Percentiles rank a stretch among this genome's conserved stretches.
Conservation (phyloP, 495 filamentous ascomycete genomes). For the Podospora sp. region DNA sequence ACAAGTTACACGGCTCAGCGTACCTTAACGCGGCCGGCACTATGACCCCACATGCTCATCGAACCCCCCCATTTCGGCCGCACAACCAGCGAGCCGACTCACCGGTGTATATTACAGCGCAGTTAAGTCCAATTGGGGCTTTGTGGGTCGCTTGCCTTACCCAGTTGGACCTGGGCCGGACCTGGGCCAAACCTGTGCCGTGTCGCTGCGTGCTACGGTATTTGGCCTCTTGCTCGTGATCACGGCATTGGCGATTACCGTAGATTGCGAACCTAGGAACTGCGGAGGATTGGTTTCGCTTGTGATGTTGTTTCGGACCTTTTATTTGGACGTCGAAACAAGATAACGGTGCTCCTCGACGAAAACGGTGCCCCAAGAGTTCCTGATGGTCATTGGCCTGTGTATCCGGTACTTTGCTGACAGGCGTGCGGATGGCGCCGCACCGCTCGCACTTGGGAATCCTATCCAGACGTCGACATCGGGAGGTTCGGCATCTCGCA, state of each 20-base stretch:
- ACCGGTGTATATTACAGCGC: slow-evolving; percentile 15
- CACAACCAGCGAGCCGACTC: slow-evolving; percentile 2
- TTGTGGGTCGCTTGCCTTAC: not conserved
- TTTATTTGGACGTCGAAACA: not conserved
- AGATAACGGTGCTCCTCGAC: not conserved
- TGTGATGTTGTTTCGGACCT: not conserved
- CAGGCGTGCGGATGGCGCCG: not conserved
- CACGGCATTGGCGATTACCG: not conserved
- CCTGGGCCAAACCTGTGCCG: slow-evolving; percentile 4
- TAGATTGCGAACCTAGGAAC: not conserved
- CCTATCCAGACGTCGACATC: not conserved
- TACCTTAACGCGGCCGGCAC: slow-evolving; percentile 13
- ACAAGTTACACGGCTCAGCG: not conserved
- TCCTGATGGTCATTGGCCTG: not conserved
- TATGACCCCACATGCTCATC: slow-evolving; percentile 25
- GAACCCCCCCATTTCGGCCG: slow-evolving; percentile 18
- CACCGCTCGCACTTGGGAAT: not conserved
- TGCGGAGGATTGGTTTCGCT: not conserved
- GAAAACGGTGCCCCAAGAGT: not conserved
- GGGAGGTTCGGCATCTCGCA: not conserved
- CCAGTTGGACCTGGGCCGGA: not conserved
- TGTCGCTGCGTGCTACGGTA: slow-evolving; percentile 7
- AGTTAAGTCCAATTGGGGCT: slow-evolving; percentile 15
- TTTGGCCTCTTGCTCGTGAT: not conserved
- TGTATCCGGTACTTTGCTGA: not conserved